Conservation (phyloP, 495 filamentous ascomycete genomes). For the Hyaloscypha finlandica region DNA sequence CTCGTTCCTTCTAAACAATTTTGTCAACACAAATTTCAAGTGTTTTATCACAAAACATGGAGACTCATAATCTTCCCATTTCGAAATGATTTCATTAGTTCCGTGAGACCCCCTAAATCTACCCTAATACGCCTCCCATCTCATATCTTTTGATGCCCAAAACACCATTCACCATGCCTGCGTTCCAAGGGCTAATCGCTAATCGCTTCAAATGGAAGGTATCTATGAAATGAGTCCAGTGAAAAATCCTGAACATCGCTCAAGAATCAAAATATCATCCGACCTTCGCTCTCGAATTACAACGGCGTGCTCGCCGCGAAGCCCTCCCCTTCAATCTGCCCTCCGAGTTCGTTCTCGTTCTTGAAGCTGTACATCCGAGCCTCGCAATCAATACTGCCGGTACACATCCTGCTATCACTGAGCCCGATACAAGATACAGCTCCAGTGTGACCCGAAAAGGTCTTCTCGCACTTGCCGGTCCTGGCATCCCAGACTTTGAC, state of each 20-base stretch:
- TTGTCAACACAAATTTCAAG: no score
- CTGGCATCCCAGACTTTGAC: slow-evolving; percentile 96
- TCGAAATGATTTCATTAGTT: neutral
- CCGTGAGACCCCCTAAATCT: neutral
- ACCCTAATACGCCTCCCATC: neutral
- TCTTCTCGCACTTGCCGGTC: slow-evolving; percentile 86
- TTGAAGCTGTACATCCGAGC: slow-evolving; percentile 87
- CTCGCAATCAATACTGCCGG: slow-evolving; percentile 89
- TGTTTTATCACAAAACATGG: neutral
- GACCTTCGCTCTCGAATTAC: neutral
- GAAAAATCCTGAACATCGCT: neutral
- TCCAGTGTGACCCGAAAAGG: slow-evolving; percentile 83
- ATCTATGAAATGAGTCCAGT: neutral
- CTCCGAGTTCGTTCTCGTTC: slow-evolving; percentile 38
- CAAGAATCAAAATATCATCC: neutral
- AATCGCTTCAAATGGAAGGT: neutral
- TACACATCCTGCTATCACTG: slow-evolving; percentile 83
- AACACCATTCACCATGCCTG: neutral
- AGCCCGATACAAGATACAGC: slow-evolving; percentile 93
- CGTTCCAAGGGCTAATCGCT: neutral
- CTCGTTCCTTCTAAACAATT: no score
- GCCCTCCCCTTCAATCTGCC: neutral
- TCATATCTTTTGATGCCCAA: neutral
- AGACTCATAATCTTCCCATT: neutral
- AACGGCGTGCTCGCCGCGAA: neutral